Evolutionary conservation across 2,329 filamentous ascomycete species (phyloP), one percentile per base, ranked within the genome.

Genomic region (Pseudocercospora fuligena): DNA sequence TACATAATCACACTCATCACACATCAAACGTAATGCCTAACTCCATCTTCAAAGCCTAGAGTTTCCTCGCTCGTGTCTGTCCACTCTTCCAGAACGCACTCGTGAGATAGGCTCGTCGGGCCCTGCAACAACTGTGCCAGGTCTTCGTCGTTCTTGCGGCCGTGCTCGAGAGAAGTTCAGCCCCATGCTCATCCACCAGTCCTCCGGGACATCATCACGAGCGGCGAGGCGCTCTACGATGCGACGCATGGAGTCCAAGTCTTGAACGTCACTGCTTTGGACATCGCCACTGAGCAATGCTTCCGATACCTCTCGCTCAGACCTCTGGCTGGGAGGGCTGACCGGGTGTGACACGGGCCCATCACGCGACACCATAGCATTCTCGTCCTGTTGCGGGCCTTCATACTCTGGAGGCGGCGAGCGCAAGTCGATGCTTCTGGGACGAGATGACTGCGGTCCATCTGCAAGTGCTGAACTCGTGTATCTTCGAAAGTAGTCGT

Each of bases 151-250:
- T 36, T 65, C 61, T 54, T 66, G 51, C 31, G 69, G 70, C 46
- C 70, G 60, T 8, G 73, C 66, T 3, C 75, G 69, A 21, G 72
- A 75, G 5, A 75, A 46, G 27, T 74, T 76, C 64, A 83, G 69
- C 12, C 82, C 82, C 19, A 82, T 80, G 21, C 78, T 80, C 61
- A 78, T 78, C 92, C 92, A 96, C 88, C 90, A 94, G 70, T 92
- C 89, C 68, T 95, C 92, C 0, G 92, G 90, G 62, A 95, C 90
- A 72, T 94, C 91, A 74, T 92, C 87, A 25, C 91, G 83, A 19
- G 87, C 85, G 36, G 89, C 88, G 63, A 96, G 83, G 51, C 88
- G 85, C 71, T 90, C 88, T 40, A 95, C 84, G 56, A 96, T 90
- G 60, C 85, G 84, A 72, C 92, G 89, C 86, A 94, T 90, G 54